These are phyloP conservation scores for Chytridium lagenaria DNA, from an alignment of 371 early-diverging fungal genomes.

Conservation along the genomic window DNA sequence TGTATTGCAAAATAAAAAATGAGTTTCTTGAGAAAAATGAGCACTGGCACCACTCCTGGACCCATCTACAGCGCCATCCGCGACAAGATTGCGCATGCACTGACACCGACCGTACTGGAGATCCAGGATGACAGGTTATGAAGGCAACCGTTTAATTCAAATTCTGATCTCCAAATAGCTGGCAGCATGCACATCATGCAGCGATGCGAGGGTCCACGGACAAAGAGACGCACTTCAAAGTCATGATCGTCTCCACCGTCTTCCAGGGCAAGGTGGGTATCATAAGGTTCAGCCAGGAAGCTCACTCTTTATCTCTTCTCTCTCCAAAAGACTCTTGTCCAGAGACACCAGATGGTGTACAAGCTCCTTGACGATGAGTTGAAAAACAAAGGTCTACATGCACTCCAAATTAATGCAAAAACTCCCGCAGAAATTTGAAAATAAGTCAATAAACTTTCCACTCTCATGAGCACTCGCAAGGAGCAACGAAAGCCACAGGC, in stretches of 20 bases:
- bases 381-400: constrained; percentile 38
- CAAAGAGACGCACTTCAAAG: constrained; percentile 32
- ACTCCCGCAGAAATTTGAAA: constrained; percentile 11
- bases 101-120: neutral
- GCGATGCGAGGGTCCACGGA: constrained; percentile 12
- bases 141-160: neutral
- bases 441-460: neutral
- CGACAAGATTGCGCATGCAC: neutral
- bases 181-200: neutral
- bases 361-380: constrained; percentile 34
- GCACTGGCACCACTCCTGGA: neutral
- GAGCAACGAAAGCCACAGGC: neutral
- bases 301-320: neutral
- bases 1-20: neutral
- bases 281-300: neutral
- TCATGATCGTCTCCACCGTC: constrained; percentile 21
- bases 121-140: neutral
- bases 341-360: constrained; percentile 32
- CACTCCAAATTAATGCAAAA: constrained; percentile 31
- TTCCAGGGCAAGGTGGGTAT: constrained; percentile 28
- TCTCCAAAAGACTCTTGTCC: constrained; percentile 17
- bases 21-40: neutral
- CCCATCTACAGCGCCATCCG: neutral
- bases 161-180: neutral
- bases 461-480: neutral